A percentile compares a stretch with the other conserved stretches of the same genome.
Conservation (phyloP, 306 rosid genomes). For the Alnus rubra region DNA sequence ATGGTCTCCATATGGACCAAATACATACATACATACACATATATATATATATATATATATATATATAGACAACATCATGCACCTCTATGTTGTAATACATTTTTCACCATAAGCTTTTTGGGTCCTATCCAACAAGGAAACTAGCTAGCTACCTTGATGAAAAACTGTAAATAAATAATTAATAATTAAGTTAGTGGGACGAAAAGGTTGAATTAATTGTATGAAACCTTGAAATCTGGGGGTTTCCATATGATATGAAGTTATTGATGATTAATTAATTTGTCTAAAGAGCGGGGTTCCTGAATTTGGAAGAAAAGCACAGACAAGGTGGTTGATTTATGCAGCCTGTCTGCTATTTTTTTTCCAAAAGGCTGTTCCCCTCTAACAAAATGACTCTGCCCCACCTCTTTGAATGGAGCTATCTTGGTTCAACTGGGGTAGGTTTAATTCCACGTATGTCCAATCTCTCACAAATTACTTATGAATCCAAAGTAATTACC, state of each 20-base stretch:
- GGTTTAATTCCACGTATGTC: neutral
- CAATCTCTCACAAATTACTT: neutral
- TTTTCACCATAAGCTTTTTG: neutral
- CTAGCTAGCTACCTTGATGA: neutral
- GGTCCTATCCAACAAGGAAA: neutral
- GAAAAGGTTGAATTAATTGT: neutral
- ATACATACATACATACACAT: too few species aligned
- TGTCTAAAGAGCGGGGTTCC: neutral
- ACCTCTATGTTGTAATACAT: too few species aligned
- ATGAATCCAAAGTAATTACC: neutral
- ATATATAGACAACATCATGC: neutral
- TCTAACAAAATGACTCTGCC: neutral
- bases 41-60: too few species aligned
- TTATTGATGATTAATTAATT: neutral
- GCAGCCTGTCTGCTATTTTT: neutral
- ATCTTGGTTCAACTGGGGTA: slow-evolving; percentile 7
- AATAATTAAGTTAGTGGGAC: neutral
- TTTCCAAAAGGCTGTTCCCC: neutral
- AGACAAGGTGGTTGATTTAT: neutral
- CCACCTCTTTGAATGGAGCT: neutral
- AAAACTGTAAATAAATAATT: neutral
- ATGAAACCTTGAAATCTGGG: neutral
- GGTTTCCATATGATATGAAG: neutral
- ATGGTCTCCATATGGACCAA: neutral
- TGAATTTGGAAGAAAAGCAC: neutral